phyloP scores from a whole-genome alignment of 2,329 filamentous ascomycete genomes.

The Fusarium brachygibbosum region DNA sequence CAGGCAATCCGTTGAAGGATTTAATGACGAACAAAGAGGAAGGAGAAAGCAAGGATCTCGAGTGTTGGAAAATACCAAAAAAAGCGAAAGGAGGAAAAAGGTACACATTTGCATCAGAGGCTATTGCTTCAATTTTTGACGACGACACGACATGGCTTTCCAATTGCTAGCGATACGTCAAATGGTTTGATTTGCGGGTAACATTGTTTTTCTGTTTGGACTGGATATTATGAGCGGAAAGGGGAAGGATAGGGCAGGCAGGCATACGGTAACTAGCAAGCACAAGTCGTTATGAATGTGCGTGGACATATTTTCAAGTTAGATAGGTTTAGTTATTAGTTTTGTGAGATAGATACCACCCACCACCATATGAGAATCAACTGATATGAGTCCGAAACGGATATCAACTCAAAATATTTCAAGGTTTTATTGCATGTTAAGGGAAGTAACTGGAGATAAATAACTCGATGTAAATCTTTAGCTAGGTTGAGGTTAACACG shows the following conservation, averaged over 20 bases:
- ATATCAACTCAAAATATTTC: neutral
- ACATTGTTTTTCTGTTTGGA: constrained; percentile 25
- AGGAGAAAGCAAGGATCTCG: constrained; percentile 4
- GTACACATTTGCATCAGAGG: constrained; percentile 37
- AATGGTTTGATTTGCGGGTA: constrained; percentile 41
- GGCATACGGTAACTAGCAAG: constrained; percentile 22
- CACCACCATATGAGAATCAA: constrained; percentile 27
- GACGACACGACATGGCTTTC: constrained; percentile 52
- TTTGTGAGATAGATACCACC: constrained; percentile 49
- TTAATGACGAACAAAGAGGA: constrained; percentile 31
- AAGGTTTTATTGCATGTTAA: neutral
- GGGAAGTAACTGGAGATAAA: neutral
- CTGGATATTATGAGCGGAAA: constrained; percentile 41
- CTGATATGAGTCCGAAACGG: constrained; percentile 21
- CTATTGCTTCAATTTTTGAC: constrained; percentile 48
- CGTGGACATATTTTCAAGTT: constrained; percentile 33
- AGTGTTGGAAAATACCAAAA: constrained; percentile 36
- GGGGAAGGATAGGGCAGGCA: neutral
- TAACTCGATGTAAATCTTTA: neutral
- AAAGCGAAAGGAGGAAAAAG: constrained; percentile 27
- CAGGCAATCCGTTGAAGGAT: constrained; percentile 28
- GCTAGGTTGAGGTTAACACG: neutral
- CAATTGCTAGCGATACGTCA: constrained; percentile 48
- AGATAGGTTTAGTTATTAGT: constrained; percentile 47
- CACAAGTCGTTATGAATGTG: constrained; percentile 18